phyloP scores from a whole-genome alignment of 352 stramenopile genomes.

The Aphanomyces astaci region DNA sequence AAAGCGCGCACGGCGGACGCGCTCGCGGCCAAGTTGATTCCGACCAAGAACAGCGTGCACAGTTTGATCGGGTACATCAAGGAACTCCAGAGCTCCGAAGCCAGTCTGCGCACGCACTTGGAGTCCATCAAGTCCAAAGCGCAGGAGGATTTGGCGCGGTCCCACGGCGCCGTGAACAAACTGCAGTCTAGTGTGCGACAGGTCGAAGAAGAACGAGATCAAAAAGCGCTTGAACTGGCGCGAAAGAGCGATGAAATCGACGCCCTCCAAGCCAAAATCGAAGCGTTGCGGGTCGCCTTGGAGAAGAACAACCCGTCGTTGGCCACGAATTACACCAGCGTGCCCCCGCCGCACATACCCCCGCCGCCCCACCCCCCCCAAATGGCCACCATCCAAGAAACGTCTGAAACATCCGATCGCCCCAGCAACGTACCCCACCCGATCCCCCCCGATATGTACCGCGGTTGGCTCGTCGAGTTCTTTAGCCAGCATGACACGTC shows the following conservation, averaged over 20 bases:
- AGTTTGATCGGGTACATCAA: slow-evolving; percentile 69
- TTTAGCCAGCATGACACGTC: neutral
- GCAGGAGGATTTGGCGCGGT: slow-evolving; percentile 43
- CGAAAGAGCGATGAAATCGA: slow-evolving; percentile 29
- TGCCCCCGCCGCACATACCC: neutral
- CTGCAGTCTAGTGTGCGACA: slow-evolving; percentile 38
- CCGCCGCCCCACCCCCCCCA: neutral
- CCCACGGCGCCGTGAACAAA: slow-evolving; percentile 33
- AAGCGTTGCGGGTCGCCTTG: neutral
- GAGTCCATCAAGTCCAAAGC: slow-evolving; percentile 35
- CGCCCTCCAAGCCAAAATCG: slow-evolving; percentile 32
- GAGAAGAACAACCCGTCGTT: neutral
- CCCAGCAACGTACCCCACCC: neutral
- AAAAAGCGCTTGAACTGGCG: slow-evolving; percentile 22
- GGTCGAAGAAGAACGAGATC: slow-evolving; percentile 25
- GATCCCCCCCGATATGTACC: neutral
- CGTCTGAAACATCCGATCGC: neutral
- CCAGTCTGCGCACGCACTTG: slow-evolving; percentile 49
- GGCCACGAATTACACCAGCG: neutral
- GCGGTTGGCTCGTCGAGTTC: neutral
- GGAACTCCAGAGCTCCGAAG: slow-evolving; percentile 60
- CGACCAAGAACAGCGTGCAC: slow-evolving; percentile 47
- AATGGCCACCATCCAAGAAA: neutral
- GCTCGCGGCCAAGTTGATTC: slow-evolving; percentile 49
- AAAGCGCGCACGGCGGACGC: slow-evolving; percentile 25